A percentile compares a stretch with the other conserved stretches of the same genome.
phyloP scores from a whole-genome alignment of 495 filamentous ascomycete genomes.

The Penicillium goetzii region DNA sequence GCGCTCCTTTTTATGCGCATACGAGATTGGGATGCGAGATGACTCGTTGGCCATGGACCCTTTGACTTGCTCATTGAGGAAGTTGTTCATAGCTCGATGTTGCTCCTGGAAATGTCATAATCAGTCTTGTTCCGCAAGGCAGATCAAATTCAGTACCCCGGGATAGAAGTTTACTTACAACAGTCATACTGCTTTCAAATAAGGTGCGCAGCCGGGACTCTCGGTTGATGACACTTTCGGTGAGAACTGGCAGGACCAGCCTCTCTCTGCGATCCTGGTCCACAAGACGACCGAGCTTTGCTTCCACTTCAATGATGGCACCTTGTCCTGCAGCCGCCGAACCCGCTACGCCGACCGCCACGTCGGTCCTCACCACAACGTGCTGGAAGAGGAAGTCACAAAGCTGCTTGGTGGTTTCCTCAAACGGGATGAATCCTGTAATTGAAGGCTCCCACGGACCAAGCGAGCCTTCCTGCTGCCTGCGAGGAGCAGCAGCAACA shows the following conservation, averaged over 20 bases:
- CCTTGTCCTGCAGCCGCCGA: conserved; percentile 58
- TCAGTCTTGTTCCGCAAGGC: conserved; percentile 7
- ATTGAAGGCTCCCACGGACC: conserved; percentile 79
- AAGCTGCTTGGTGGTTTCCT: conserved; percentile 67
- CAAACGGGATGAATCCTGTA: conserved; percentile 63
- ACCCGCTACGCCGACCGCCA: conserved; percentile 48
- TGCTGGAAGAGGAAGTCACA: conserved; percentile 75
- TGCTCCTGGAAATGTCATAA: conserved; percentile 58
- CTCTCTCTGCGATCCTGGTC: conserved; percentile 70
- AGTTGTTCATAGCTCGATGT: conserved; percentile 77
- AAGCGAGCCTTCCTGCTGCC: conserved; percentile 39
- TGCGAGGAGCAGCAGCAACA: conserved; percentile 10
- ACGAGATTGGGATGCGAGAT: conserved; percentile 70
- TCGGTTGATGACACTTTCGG: conserved; percentile 67
- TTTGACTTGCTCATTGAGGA: conserved; percentile 72
- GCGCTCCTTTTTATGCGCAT: conserved; percentile 76
- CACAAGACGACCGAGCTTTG: conserved; percentile 81
- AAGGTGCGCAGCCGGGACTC: conserved; percentile 50
- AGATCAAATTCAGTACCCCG: too few relatives aligned
- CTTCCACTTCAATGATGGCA: conserved; percentile 87
- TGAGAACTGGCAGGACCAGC: conserved; percentile 62
- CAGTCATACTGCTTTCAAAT: conserved; percentile 86
- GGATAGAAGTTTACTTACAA: conserved; percentile 56
- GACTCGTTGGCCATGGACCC: conserved; percentile 40
- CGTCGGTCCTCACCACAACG: conserved; percentile 63